Conservation (phyloP, 192 early-diverging fungal genomes). For the Powellomyces hirtus region DNA sequence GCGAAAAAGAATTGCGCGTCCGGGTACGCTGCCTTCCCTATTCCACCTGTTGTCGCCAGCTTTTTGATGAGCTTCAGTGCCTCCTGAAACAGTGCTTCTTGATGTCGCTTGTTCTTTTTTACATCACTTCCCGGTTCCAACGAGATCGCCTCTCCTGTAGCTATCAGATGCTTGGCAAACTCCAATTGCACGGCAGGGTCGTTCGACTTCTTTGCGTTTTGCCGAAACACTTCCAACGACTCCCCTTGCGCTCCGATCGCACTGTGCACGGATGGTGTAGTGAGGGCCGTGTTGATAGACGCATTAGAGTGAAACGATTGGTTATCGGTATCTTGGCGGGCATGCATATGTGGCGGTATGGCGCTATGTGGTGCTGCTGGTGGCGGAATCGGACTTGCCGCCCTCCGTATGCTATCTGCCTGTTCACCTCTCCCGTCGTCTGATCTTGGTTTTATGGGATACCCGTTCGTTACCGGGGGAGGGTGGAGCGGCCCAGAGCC, state of each 20-base stretch:
- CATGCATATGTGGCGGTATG: background rate
- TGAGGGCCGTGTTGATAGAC: background rate
- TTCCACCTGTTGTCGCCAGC: conserved; percentile 51
- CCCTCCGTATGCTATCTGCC: background rate
- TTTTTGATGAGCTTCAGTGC: conserved; percentile 85
- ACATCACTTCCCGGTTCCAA: conserved; percentile 37
- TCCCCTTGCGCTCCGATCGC: conserved; percentile 20
- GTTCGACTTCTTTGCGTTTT: conserved; percentile 39
- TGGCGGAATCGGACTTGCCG: background rate
- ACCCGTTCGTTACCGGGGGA: background rate
- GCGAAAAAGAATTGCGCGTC: conserved; percentile 94
- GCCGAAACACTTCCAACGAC: conserved; percentile 36
- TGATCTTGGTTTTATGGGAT: background rate
- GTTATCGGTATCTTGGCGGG: conserved; percentile 17
- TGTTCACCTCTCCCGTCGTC: background rate
- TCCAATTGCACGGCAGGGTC: conserved; percentile 77
- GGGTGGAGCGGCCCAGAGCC: background rate
- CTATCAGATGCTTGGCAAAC: conserved; percentile 86
- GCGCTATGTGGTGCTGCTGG: background rate
- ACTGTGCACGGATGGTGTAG: background rate
- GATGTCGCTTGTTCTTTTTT: conserved; percentile 67
- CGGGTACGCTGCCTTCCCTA: conserved; percentile 68
- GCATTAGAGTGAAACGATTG: conserved; percentile 14
- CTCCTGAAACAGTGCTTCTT: conserved; percentile 72
- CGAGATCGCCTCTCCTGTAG: conserved; percentile 58